Evolutionary conservation across 75 land plant species (phyloP), one percentile per base, ranked within the genome.

Genomic region (Adiantum capillusveneris): DNA sequence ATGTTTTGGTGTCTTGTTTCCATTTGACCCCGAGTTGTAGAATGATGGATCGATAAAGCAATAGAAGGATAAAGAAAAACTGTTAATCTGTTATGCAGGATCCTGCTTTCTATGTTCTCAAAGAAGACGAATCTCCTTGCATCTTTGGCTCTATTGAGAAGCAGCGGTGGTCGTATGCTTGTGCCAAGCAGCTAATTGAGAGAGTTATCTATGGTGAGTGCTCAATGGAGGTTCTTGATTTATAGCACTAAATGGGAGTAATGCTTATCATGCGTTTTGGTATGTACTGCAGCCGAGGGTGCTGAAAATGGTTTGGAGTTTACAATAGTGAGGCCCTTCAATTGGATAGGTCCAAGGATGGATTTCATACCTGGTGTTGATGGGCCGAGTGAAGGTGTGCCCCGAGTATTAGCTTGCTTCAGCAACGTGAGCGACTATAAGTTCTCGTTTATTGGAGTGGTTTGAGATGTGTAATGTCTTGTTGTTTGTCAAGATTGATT

Each of bases 321-420:
- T 59, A 88, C 97, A 20, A 92, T 92, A 73, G 97, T 92, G 53
- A 84, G 97, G 46, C 97, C 97, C 17, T 92, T 92, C 56, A 92
- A 92, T 65, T 92, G 95, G 97, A 92, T 92, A 77, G 97, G 97
- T 24, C 97, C 97, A 2, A 74, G 97, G 58, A 92, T 92, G 97
- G 97, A 92, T 65, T 92, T 92, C 69, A 92, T 92, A 61, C 97
- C 97, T 63, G 97, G 97, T 13, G 74, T 92, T 69, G 97, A 92
- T 76, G 97, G 97, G n/a, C 97, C 97, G 18, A 88, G 86, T 59
- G 97, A 92, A 67, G 88, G 94, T 57, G 97, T 92, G 41, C 97
- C 97, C 18, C 76, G 97, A 51, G 97, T 92, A 50, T 55, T 92
- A 55, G 97, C 97, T 37, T 92, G 97, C 76, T 92, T 92, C 64